phyloP scores from a whole-genome alignment of 2,329 filamentous ascomycete genomes.

The Fonsecaea pedrosoi region DNA sequence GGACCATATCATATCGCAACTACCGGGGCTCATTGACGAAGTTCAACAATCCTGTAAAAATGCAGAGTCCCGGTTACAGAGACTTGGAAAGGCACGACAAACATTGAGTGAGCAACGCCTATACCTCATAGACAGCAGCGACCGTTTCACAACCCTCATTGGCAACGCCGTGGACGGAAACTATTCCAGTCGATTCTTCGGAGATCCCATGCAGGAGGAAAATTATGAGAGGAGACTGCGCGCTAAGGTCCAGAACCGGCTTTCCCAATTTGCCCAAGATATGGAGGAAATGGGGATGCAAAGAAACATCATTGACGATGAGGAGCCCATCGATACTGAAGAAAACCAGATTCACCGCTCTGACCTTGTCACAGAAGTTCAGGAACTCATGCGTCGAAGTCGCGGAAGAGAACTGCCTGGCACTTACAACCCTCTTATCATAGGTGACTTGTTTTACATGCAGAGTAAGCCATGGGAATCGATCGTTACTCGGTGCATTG shows the following conservation, averaged over 20 bases:
- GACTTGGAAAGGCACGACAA: conserved; percentile 25
- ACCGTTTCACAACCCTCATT: conserved; percentile 35
- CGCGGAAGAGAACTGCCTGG: conserved; percentile 64
- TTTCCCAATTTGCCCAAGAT: conserved; percentile 36
- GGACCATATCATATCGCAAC: conserved; percentile 37
- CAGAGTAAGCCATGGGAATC: conserved; percentile 63
- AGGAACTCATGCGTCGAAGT: conserved; percentile 49
- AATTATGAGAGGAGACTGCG: conserved; percentile 45
- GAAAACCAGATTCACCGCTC: conserved; percentile 39
- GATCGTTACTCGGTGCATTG: conserved; percentile 49
- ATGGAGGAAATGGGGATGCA: conserved; percentile 31
- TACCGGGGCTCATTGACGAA: conserved; percentile 40
- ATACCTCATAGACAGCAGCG: conserved; percentile 37
- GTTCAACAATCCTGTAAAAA: conserved; percentile 41
- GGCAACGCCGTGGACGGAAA: conserved; percentile 44
- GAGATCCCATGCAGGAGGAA: conserved; percentile 34
- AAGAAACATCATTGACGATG: conserved; percentile 29
- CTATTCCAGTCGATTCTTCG: conserved; percentile 47
- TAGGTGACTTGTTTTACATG: conserved; percentile 65
- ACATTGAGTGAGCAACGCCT: conserved; percentile 33
- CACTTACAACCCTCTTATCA: conserved; percentile 63
- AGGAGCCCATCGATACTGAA: conserved; percentile 30
- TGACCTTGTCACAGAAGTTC: conserved; percentile 52
- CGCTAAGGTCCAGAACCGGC: conserved; percentile 42
- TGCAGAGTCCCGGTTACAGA: conserved; percentile 13